A percentile compares a stretch with the other conserved stretches of the same genome.
phyloP scores from a whole-genome alignment of 176 grass and related monocot genomes.

The Canna indica region DNA sequence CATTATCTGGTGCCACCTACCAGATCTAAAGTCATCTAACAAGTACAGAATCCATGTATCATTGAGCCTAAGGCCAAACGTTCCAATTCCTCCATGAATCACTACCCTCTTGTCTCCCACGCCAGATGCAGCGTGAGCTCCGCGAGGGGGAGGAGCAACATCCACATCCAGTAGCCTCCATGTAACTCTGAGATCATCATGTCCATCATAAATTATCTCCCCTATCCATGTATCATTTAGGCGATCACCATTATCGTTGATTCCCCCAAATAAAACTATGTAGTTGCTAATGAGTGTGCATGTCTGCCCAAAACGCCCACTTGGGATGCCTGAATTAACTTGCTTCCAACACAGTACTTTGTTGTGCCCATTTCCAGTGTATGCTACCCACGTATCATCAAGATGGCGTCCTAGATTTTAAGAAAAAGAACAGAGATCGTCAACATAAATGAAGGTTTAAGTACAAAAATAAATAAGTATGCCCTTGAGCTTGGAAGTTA shows the following conservation, averaged over 20 bases:
- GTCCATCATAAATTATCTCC: slow-evolving; percentile 43
- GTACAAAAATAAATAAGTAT: too few relatives aligned
- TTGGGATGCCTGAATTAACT: slow-evolving; percentile 66
- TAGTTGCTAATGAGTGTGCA: slow-evolving; percentile 43
- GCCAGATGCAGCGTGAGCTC: slow-evolving; percentile 85
- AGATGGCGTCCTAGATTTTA: slow-evolving; percentile 82
- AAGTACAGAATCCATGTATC: slow-evolving; percentile 93
- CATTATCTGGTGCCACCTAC: slow-evolving; percentile 56
- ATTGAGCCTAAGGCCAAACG: slow-evolving; percentile 50
- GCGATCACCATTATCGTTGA: slow-evolving; percentile 62
- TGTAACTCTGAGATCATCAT: slow-evolving; percentile 35
- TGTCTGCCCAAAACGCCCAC: slow-evolving; percentile 87
- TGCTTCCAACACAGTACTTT: slow-evolving; percentile 54
- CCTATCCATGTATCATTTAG: slow-evolving; percentile 88
- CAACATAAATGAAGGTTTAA: too few relatives aligned
- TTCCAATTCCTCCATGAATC: slow-evolving; percentile 78
- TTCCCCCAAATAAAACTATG: slow-evolving; percentile 81
- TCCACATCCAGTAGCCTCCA: slow-evolving; percentile 74
- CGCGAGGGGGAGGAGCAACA: slow-evolving; percentile 52
- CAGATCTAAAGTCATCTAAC: slow-evolving; percentile 43
- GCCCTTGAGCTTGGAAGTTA: too few relatives aligned
- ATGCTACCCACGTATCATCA: slow-evolving; percentile 86
- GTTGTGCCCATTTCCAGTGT: slow-evolving; percentile 57
- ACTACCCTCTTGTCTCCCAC: slow-evolving; percentile 48
- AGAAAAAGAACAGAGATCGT: slow-evolving; percentile 32